phyloP scores from a whole-genome alignment of 2,329 filamentous ascomycete genomes.

The Penicillium sp. region DNA sequence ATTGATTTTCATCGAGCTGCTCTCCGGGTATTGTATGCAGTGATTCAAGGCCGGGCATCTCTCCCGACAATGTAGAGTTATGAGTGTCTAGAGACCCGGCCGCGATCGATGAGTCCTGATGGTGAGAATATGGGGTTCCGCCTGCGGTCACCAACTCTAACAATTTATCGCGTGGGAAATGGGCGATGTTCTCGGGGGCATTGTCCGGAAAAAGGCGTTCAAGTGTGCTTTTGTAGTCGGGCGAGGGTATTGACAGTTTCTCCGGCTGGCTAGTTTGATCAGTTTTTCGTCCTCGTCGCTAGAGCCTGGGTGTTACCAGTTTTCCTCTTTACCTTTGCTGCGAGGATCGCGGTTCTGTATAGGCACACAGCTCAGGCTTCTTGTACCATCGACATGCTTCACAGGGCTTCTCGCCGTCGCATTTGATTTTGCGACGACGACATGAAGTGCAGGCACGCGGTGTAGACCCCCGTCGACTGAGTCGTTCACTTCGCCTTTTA shows the following conservation, averaged over 20 bases:
- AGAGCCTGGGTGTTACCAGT: neutral
- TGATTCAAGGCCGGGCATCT: constrained; percentile 50
- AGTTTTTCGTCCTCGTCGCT: neutral
- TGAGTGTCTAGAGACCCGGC: constrained; percentile 41
- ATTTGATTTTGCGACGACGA: constrained; percentile 74
- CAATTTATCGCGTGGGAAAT: constrained; percentile 56
- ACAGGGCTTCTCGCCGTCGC: constrained; percentile 73
- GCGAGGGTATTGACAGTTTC: neutral
- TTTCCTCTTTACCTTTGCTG: constrained; percentile 60
- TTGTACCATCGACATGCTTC: constrained; percentile 76
- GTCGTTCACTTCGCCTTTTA: constrained; percentile 2
- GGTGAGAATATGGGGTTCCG: constrained; percentile 30
- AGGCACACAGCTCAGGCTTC: constrained; percentile 70
- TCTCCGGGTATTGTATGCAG: constrained; percentile 72
- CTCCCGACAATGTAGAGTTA: constrained; percentile 31
- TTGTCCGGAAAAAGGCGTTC: constrained; percentile 60
- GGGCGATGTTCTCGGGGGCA: constrained; percentile 49
- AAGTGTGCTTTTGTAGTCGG: constrained; percentile 58
- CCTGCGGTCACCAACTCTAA: constrained; percentile 49
- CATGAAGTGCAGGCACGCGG: constrained; percentile 65
- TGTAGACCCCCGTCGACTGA: constrained; percentile 4
- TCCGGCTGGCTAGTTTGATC: constrained; percentile 8
- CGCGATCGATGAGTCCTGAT: constrained; percentile 36
- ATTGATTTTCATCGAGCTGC: constrained; percentile 34
- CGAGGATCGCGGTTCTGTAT: constrained; percentile 75